Evolutionary conservation across 257 asterid species (phyloP).

Genomic region (Prunella vulgaris): DNA sequence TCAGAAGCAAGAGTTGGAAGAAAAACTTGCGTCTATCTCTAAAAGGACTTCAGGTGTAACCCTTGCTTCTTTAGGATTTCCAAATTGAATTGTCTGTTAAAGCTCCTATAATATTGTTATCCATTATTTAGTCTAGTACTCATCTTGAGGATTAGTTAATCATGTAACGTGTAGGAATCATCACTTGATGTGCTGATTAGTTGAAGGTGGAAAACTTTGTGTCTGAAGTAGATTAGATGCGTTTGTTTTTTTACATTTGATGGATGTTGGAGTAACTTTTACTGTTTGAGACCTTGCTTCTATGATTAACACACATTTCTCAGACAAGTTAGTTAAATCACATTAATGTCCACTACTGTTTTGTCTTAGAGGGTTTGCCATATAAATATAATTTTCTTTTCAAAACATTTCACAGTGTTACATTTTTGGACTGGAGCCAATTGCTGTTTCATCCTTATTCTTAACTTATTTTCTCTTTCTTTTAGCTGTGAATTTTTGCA

Average conservation of each 20-base stretch:
- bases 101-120: slow-evolving; percentile 4
- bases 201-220: background rate
- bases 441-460: background rate
- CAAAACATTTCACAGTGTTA: background rate
- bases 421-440: background rate
- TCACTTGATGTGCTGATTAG: background rate
- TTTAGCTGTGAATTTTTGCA: background rate
- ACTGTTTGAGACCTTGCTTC: background rate
- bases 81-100: slow-evolving; percentile 10
- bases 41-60: slow-evolving; percentile 55
- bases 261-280: background rate
- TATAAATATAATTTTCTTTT: background rate
- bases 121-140: background rate
- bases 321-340: slow-evolving; percentile 2
- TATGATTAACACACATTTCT: background rate
- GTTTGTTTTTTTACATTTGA: background rate
- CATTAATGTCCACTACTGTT: background rate
- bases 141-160: background rate
- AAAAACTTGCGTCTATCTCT: slow-evolving; percentile 62
- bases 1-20: slow-evolving; percentile 81
- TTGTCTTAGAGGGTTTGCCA: background rate
- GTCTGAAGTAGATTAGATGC: background rate
- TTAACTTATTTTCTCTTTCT: background rate
- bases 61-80: slow-evolving; percentile 13
- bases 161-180: background rate